Evolutionary conservation across 1,139 yeast genomes (phyloP), one percentile per base, ranked within the genome.

Genomic region (Ogataea hybrid): DNA sequence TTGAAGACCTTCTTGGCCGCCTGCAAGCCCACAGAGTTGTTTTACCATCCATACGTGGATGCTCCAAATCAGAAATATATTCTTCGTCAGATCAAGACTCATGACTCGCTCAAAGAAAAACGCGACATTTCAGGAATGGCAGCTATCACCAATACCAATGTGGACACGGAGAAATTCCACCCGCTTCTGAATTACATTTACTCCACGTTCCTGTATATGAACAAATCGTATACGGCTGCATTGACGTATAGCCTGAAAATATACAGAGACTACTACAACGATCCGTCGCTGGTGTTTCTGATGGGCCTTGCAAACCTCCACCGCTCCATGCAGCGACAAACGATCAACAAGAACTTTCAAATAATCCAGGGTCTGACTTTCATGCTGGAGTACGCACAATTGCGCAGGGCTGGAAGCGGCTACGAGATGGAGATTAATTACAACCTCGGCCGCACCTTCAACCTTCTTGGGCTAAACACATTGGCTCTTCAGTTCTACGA

Each of bases 41-140:
- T 81, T 11, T 69, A 77, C 59, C 83, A 76, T 28, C 68, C 75
- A 6, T 83, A 83, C 58, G 80, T 87, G 36, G 81, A 84, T 40
- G 80, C 87, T 32, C 86, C 86, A 47, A 92, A 88, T 56, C 97
- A 90, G 56, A 92, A 92, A 62, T 92, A 81, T 60, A 81, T 90
- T 52, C 67, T 92, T 47, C 79, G 98, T 50, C 97, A 90, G 55
- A 70, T 90, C 51, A 92, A 90, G 58, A 94, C 96, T 0, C 83
- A 79, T 59, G 98, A 92, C 59, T 77, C 92, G 2, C 61, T 83
- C 14, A 71, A 78, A 25, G 69, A 70, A 5, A 63, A 64, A 23
- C 73, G 69, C 17, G 68, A 71, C 12, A 79, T 89, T 16, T 67
- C 77, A 1, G 97, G 97, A 0, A 87, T 86, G 71, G 94, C 96